A percentile compares a stretch with the other conserved stretches of the same genome.
Evolutionary conservation across 208 protist species (phyloP).

Genomic region (Trypanosoma vivax): DNA sequence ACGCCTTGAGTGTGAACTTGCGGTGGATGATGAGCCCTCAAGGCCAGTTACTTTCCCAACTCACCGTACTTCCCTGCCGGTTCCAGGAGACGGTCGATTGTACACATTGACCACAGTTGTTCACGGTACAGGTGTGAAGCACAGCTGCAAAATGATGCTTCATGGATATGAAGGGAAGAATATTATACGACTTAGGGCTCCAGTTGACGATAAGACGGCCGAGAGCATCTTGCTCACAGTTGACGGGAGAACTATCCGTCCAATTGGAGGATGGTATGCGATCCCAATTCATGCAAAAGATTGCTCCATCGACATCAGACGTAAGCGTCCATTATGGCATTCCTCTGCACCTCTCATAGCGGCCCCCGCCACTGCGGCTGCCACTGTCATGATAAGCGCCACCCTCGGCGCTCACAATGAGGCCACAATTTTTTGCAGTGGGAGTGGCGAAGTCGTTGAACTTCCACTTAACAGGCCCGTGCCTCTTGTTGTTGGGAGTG

Average conservation of each 20-base stretch:
- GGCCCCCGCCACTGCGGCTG: neutral
- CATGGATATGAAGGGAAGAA: constrained; percentile 56
- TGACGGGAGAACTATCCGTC: constrained; percentile 40
- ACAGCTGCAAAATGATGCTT: constrained; percentile 67
- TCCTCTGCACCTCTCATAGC: neutral
- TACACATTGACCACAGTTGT: constrained; percentile 66
- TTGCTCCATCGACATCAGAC: constrained; percentile 34
- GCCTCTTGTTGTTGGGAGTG: constrained; percentile 30
- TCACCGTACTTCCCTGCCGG: constrained; percentile 26
- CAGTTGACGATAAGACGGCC: constrained; percentile 15
- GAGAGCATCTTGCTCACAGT: constrained; percentile 42
- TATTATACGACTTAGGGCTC: constrained; percentile 53
- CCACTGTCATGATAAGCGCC: constrained; percentile 45
- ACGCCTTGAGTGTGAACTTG: constrained; percentile 60
- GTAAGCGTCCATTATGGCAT: neutral
- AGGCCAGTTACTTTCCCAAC: constrained; percentile 37
- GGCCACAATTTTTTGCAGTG: constrained; percentile 43
- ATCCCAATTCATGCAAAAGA: constrained; percentile 61
- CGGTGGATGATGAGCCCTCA: constrained; percentile 43
- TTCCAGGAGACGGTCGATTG: constrained; percentile 66
- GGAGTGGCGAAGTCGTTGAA: constrained; percentile 38
- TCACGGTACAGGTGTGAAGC: constrained; percentile 25
- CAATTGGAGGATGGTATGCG: constrained; percentile 47
- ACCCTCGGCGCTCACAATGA: constrained; percentile 18
- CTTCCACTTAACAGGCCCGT: constrained; percentile 32